These are phyloP conservation scores for Wallacemonas sp. DNA, from an alignment of 208 protist species.

Conservation along the genomic window DNA sequence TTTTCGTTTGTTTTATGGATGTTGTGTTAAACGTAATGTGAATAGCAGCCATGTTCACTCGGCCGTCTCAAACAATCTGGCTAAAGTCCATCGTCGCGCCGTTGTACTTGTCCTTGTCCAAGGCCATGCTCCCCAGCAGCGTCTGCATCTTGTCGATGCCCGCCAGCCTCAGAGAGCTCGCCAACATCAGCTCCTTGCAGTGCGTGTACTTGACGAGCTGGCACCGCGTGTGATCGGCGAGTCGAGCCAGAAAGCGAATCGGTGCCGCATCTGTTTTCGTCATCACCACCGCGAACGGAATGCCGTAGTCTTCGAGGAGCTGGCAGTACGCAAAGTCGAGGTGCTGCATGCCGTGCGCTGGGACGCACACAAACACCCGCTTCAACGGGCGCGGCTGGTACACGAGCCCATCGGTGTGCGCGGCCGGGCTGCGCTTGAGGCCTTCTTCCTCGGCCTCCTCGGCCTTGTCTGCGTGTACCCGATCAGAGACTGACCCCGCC, in stretches of 20 bases:
- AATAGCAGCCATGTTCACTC: too few species aligned
- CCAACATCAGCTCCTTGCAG: slow-evolving; percentile 86
- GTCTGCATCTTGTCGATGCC: slow-evolving; percentile 89
- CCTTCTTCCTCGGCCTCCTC: not conserved
- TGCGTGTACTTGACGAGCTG: slow-evolving; percentile 79
- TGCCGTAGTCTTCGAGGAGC: slow-evolving; percentile 54
- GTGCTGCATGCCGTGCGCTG: slow-evolving; percentile 80
- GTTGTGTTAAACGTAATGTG: too few species aligned
- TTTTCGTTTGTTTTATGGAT: too few species aligned
- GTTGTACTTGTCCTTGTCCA: slow-evolving; percentile 42
- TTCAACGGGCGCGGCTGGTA: slow-evolving; percentile 54
- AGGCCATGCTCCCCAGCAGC: slow-evolving; percentile 65
- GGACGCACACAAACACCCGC: slow-evolving; percentile 82
- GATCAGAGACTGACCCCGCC: too few species aligned
- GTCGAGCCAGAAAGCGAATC: slow-evolving; percentile 80
- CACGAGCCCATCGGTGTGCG: not conserved
- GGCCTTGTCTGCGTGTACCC: too few species aligned
- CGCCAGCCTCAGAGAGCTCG: slow-evolving; percentile 77
- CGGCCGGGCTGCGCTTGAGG: not conserved
- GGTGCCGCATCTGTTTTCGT: slow-evolving; percentile 89
- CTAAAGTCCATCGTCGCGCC: slow-evolving; percentile 74
- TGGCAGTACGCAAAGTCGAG: slow-evolving; percentile 72
- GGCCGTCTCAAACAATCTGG: slow-evolving; percentile 56
- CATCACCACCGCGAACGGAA: slow-evolving; percentile 84
- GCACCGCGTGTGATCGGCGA: slow-evolving; percentile 83